phyloP scores from a whole-genome alignment of 2,329 filamentous ascomycete species.

The Penicillium occitanis region DNA sequence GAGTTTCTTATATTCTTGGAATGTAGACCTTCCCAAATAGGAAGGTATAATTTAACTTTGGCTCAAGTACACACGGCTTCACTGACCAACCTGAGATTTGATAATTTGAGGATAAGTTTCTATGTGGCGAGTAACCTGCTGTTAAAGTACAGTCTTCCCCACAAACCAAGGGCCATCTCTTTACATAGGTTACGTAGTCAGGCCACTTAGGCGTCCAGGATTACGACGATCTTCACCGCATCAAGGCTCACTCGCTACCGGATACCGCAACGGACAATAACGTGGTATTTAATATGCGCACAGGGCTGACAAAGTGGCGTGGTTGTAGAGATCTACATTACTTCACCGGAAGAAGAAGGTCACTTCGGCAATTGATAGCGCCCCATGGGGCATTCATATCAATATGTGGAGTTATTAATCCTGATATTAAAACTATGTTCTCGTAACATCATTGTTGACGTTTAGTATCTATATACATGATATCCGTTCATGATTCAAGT shows the following conservation, averaged over 20 bases:
- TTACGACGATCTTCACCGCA: constrained; percentile 5
- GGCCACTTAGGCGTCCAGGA: neutral
- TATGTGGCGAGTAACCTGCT: neutral
- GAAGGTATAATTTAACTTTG: neutral
- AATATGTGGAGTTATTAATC: neutral
- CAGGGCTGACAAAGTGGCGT: neutral
- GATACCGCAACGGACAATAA: constrained; percentile 4
- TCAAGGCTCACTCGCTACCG: constrained; percentile 9
- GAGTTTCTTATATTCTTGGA: neutral
- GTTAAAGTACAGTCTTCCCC: neutral
- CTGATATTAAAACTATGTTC: neutral
- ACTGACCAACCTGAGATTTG: neutral
- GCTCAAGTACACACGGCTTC: neutral
- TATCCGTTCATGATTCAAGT: neutral
- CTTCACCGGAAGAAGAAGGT: constrained; percentile 9
- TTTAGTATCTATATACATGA: neutral
- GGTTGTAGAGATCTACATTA: neutral
- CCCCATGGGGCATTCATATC: neutral
- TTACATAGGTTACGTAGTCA: neutral
- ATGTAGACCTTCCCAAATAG: neutral
- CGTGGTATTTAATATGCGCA: neutral
- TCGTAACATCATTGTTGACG: neutral
- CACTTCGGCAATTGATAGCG: neutral
- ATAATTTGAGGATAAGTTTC: neutral
- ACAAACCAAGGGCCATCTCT: neutral